Percentiles rank a stretch among this genome's conserved stretches.
phyloP scores from a whole-genome alignment of 139 green algal species.

The Astrephomene gubernaculifera region DNA sequence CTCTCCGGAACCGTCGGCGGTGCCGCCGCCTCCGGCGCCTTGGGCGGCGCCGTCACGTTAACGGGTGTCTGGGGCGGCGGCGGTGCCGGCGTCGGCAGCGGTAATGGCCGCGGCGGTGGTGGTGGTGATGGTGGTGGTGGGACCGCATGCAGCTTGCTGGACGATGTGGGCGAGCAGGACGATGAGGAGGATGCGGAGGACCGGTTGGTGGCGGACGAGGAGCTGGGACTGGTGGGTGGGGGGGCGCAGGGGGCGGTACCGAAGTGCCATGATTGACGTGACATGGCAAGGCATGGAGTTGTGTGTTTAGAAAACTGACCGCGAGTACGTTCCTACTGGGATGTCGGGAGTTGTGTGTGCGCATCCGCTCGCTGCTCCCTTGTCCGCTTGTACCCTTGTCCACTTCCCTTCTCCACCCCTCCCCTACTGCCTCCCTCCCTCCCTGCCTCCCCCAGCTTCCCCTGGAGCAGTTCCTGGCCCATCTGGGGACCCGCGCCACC shows the following conservation, averaged over 20 bases:
- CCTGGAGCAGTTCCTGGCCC: background rate
- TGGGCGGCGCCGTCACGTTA: too few relatives aligned
- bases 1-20: too few relatives aligned
- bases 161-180: background rate
- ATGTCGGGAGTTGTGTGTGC: too few relatives aligned
- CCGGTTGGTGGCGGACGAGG: background rate
- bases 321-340: too few relatives aligned
- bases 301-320: too few relatives aligned
- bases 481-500: background rate
- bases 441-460: background rate
- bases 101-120: background rate
- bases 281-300: too few relatives aligned
- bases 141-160: too few relatives aligned
- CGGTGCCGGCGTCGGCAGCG: background rate
- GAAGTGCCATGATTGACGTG: too few relatives aligned
- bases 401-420: background rate
- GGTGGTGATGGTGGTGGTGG: background rate
- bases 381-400: background rate
- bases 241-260: too few relatives aligned
- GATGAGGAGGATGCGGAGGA: slow-evolving; percentile 38
- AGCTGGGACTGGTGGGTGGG: slow-evolving; percentile 34
- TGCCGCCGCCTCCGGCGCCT: too few relatives aligned
- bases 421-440: background rate
- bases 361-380: background rate
- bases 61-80: too few relatives aligned